Conservation (phyloP, 2,329 filamentous ascomycete species). For the Fusarium buxicola region DNA sequence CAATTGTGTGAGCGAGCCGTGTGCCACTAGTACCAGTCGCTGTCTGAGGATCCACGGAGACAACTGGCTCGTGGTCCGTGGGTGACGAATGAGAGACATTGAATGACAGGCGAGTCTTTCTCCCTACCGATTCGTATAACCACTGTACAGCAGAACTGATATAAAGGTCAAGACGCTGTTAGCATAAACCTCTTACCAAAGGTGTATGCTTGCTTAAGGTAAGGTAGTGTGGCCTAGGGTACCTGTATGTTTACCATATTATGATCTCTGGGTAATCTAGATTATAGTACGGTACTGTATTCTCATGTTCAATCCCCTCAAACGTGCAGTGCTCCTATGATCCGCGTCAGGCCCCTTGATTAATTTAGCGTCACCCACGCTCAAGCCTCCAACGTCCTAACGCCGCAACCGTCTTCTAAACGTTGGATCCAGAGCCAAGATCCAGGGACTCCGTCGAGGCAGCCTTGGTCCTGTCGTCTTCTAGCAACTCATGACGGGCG, state of each 20-base stretch:
- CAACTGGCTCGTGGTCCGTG: background rate
- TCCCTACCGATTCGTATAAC: constrained; percentile 9
- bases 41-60: background rate
- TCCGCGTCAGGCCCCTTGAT: background rate
- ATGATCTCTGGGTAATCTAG: too few relatives aligned
- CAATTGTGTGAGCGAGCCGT: background rate
- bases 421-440: constrained; percentile 8
- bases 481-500: background rate
- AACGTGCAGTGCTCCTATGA: too few relatives aligned
- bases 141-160: too few relatives aligned
- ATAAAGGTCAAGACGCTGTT: too few relatives aligned
- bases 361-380: constrained; percentile 17
- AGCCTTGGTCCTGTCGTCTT: background rate
- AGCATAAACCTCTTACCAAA: too few relatives aligned
- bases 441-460: background rate
- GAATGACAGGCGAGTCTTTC: constrained; percentile 7
- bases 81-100: constrained; percentile 1
- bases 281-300: too few relatives aligned
- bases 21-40: background rate
- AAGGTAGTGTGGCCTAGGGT: too few relatives aligned
- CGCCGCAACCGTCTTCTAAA: constrained; percentile 27
- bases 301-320: too few relatives aligned
- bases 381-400: constrained; percentile 9
- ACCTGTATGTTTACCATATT: too few relatives aligned
- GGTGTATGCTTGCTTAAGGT: too few relatives aligned